Evolutionary conservation across 441 rosid genomes (phyloP).

Genomic region (Euphorbia corollata): DNA sequence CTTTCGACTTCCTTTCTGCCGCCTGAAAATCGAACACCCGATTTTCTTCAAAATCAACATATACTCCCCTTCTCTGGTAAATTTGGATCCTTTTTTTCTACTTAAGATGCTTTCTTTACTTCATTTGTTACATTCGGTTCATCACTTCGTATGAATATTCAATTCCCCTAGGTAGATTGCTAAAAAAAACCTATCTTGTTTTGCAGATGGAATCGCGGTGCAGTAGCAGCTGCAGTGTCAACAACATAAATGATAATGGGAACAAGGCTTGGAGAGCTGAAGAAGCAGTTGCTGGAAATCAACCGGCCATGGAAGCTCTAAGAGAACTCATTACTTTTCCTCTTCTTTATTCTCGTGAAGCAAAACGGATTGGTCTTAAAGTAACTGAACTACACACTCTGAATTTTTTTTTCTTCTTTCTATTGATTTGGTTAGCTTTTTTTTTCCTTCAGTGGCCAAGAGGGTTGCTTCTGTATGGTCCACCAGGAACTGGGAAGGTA

Average conservation of each 20-base stretch:
- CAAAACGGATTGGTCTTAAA: slow-evolving; percentile 70
- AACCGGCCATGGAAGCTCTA: slow-evolving; percentile 65
- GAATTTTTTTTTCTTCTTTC: background rate
- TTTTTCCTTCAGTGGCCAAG: slow-evolving; percentile 56
- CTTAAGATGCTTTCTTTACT: background rate
- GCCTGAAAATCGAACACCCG: background rate
- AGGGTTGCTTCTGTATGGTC: slow-evolving; percentile 77
- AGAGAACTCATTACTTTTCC: slow-evolving; percentile 74
- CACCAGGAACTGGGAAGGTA: slow-evolving; percentile 90
- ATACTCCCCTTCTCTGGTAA: too few relatives aligned
- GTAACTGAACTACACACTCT: slow-evolving; percentile 22
- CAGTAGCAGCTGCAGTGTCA: slow-evolving; percentile 18
- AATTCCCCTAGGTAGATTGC: background rate
- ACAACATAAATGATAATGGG: background rate
- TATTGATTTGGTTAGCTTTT: background rate
- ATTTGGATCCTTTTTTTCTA: background rate
- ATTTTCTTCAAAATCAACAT: background rate
- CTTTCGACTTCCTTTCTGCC: background rate
- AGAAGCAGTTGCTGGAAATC: slow-evolving; percentile 66
- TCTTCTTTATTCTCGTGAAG: slow-evolving; percentile 55
- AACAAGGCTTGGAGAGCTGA: slow-evolving; percentile 50
- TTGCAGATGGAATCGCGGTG: slow-evolving; percentile 15
- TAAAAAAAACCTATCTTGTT: background rate
- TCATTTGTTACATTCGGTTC: background rate
- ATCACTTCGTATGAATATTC: background rate